phyloP scores from a whole-genome alignment of 2,329 filamentous ascomycete genomes.

The Monosporascus sp. region DNA sequence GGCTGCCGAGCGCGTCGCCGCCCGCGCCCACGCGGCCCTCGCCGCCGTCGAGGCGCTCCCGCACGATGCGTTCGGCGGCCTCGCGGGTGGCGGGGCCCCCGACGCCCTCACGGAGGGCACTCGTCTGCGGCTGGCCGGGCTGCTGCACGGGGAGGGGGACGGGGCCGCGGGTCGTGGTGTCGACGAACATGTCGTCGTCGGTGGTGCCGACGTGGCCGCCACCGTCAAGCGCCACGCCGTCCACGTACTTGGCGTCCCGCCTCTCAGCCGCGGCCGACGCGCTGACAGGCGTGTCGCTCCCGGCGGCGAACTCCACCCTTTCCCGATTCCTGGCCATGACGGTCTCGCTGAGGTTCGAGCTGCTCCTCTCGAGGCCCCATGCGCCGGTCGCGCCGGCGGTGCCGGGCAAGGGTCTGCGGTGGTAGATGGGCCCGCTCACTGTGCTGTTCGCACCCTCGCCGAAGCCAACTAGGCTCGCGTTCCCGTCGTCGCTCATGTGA shows the following conservation, averaged over 20 bases:
- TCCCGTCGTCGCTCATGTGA: slow-evolving; percentile 80
- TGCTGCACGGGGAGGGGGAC: slow-evolving; percentile 33
- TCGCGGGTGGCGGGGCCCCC: slow-evolving; percentile 36
- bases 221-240: slow-evolving; percentile 58
- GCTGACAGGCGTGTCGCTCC: slow-evolving; percentile 39
- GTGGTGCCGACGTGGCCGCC: slow-evolving; percentile 29
- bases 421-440: slow-evolving; percentile 71
- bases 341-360: slow-evolving; percentile 46
- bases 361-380: slow-evolving; percentile 45
- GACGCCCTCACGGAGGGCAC: slow-evolving; percentile 30
- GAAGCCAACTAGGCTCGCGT: slow-evolving; percentile 81
- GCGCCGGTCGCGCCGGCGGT: slow-evolving; percentile 22
- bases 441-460: slow-evolving; percentile 87
- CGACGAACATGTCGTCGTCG: slow-evolving; percentile 52
- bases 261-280: slow-evolving; percentile 44
- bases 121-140: slow-evolving; percentile 29
- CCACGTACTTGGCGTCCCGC: slow-evolving; percentile 59
- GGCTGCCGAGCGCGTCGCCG: slow-evolving; percentile 33
- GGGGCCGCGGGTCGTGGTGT: slow-evolving; percentile 58
- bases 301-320: slow-evolving; percentile 21
- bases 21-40: slow-evolving; percentile 33
- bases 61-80: slow-evolving; percentile 59
- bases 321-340: slow-evolving; percentile 25
- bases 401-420: slow-evolving; percentile 42
- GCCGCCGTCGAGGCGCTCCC: slow-evolving; percentile 51